These are phyloP conservation scores for Pseudogymnoascus sp. DNA, from an alignment of 2,329 filamentous ascomycete genomes.

Conservation along the genomic window DNA sequence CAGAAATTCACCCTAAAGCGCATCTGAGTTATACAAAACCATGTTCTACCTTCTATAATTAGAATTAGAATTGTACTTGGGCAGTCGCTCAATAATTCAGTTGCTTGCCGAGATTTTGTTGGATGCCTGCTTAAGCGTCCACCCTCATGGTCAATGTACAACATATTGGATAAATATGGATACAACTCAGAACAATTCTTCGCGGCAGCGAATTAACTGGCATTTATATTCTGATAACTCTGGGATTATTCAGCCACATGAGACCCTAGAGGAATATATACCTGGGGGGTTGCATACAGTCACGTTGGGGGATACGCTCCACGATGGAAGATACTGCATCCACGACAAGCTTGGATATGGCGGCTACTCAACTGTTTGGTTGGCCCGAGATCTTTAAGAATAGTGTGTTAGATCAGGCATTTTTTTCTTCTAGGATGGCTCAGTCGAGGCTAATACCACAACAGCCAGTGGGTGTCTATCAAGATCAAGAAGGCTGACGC, in stretches of 20 bases:
- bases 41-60: too few species aligned
- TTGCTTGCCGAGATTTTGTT: background rate
- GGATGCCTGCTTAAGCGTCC: background rate
- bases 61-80: too few species aligned
- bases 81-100: too few species aligned
- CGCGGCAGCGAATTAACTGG: background rate
- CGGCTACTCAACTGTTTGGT: conserved; percentile 36
- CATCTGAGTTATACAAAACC: background rate
- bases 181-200: background rate
- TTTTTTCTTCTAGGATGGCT: background rate
- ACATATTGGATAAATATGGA: background rate
- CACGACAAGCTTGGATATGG: conserved; percentile 35
- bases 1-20: background rate
- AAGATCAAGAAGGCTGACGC: conserved; percentile 14
- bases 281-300: conserved; percentile 16
- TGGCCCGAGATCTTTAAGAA: conserved; percentile 28
- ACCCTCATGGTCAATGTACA: background rate
- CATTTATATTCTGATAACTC: background rate
- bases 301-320: conserved; percentile 24
- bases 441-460: background rate
- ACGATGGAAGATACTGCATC: conserved; percentile 30
- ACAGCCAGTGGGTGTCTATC: conserved; percentile 14
- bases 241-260: background rate
- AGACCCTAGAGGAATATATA: conserved; percentile 16
- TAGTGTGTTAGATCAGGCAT: background rate